Conservation (phyloP, 805 yeast species). For the Candida hungchunana region DNA sequence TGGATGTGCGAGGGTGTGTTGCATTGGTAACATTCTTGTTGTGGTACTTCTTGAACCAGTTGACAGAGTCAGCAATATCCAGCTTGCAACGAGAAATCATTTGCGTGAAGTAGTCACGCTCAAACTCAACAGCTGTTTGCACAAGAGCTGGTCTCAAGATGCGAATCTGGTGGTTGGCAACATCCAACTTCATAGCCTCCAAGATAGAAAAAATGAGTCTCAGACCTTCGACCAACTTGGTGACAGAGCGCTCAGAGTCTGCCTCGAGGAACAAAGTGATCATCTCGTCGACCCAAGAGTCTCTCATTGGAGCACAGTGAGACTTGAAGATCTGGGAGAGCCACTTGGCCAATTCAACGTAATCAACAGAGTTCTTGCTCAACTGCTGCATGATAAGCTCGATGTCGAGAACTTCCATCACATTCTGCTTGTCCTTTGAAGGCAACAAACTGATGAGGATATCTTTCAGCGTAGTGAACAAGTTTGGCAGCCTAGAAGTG, state of each 20-base stretch:
- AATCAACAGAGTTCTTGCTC: conserved; percentile 65
- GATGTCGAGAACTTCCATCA: conserved; percentile 70
- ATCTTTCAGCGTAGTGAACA: conserved; percentile 75
- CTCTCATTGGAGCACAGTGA: conserved; percentile 96
- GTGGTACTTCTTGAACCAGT: conserved; percentile 20
- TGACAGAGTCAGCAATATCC: conserved; percentile 27
- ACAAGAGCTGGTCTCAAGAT: conserved; percentile 78
- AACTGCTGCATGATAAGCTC: conserved; percentile 75
- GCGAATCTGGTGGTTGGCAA: conserved; percentile 91
- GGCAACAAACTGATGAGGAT: conserved; percentile 75
- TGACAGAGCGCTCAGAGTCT: conserved; percentile 25
- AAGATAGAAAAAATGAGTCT: conserved; percentile 74
- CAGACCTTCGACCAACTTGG: conserved; percentile 66
- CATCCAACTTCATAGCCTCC: conserved; percentile 93
- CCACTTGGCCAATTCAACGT: conserved; percentile 68
- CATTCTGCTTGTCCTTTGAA: conserved; percentile 61
- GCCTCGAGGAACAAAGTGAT: conserved; percentile 40
- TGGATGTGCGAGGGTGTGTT: conserved; percentile 33
- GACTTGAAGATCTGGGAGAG: conserved; percentile 72
- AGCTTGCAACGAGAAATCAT: conserved; percentile 51
- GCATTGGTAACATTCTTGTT: conserved; percentile 15
- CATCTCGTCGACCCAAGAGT: conserved; percentile 84
- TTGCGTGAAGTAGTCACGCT: conserved; percentile 70
- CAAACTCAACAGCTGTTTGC: conserved; percentile 85
- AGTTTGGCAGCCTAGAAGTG: conserved; percentile 45